Conservation (phyloP, 768 basidiomycete species). For the Mycena capillaripes region DNA sequence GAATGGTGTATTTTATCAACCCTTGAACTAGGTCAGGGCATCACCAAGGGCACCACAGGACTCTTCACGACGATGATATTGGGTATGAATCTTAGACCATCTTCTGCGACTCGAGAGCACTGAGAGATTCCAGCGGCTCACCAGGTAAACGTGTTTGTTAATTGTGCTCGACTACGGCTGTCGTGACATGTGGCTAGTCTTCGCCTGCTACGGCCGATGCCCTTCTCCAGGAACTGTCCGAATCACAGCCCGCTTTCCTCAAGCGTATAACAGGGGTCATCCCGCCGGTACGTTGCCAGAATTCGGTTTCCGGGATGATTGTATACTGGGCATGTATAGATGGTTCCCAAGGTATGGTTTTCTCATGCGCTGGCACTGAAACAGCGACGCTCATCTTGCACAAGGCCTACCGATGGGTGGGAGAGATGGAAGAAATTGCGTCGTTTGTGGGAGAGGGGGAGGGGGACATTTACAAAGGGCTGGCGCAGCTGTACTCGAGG, state of each 20-base stretch:
- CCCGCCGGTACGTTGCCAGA: conserved; percentile 42
- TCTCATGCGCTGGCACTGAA: not conserved
- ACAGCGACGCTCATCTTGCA: not conserved
- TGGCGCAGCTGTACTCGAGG: conserved; percentile 61
- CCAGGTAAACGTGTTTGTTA: conserved; percentile 62
- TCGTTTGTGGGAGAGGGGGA: conserved; percentile 64
- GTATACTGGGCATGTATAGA: conserved; percentile 31
- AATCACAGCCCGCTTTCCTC: conserved; percentile 62
- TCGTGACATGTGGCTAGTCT: conserved; percentile 40
- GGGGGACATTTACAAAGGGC: conserved; percentile 61
- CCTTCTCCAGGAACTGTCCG: conserved; percentile 61
- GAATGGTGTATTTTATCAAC: not conserved
- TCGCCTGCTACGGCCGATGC: conserved; percentile 75
- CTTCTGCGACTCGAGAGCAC: conserved; percentile 4
- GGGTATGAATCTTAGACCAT: conserved; percentile 50
- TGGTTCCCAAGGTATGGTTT: conserved; percentile 62
- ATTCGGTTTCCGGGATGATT: not conserved
- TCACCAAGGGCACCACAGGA: conserved; percentile 68
- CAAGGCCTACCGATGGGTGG: conserved; percentile 69
- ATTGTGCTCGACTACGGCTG: not conserved
- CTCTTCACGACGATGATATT: conserved; percentile 70
- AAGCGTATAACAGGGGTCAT: conserved; percentile 53
- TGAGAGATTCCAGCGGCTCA: conserved; percentile 24
- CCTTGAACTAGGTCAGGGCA: conserved; percentile 54
- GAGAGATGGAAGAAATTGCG: conserved; percentile 76